These are phyloP conservation scores for Musa beccarii DNA, from an alignment of 176 grass and related monocot species.

Conservation along the genomic window DNA sequence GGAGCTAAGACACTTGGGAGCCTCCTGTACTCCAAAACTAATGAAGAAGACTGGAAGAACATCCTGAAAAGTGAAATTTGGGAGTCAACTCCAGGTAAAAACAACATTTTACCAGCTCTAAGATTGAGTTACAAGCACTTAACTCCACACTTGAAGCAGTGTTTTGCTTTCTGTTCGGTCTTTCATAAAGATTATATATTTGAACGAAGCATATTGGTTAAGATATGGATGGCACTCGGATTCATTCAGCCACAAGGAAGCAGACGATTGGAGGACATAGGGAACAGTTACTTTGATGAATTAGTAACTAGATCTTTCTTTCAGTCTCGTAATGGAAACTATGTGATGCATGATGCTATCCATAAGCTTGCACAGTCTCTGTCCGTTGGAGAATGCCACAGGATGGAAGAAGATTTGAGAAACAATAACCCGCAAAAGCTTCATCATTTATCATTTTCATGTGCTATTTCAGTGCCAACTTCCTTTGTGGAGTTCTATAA, in stretches of 20 bases:
- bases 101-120: constrained; percentile 60
- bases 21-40: constrained; percentile 46
- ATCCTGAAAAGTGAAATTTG: constrained; percentile 55
- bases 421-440: constrained; percentile 33
- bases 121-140: constrained; percentile 60
- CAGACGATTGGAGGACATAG: constrained; percentile 20
- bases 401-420: constrained; percentile 38
- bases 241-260: constrained; percentile 36
- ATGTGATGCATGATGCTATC: constrained; percentile 13
- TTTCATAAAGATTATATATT: constrained; percentile 68
- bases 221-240: constrained; percentile 56
- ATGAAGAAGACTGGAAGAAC: constrained; percentile 51
- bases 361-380: constrained; percentile 20
- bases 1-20: constrained; percentile 47
- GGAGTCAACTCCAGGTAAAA: constrained; percentile 36
- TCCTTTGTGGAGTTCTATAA: constrained; percentile 29
- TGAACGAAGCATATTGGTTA: constrained; percentile 39
- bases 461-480: constrained; percentile 19
- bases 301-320: constrained; percentile 26
- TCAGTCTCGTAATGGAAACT: background rate
- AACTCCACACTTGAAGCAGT: constrained; percentile 55
- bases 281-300: constrained; percentile 19
- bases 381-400: constrained; percentile 7
- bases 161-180: constrained; percentile 73
- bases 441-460: constrained; percentile 55